Percentiles rank a stretch among this genome's conserved stretches.
These are phyloP conservation scores for Pyricularia sp. DNA, from an alignment of 2,329 filamentous ascomycete genomes.

Conservation along the genomic window DNA sequence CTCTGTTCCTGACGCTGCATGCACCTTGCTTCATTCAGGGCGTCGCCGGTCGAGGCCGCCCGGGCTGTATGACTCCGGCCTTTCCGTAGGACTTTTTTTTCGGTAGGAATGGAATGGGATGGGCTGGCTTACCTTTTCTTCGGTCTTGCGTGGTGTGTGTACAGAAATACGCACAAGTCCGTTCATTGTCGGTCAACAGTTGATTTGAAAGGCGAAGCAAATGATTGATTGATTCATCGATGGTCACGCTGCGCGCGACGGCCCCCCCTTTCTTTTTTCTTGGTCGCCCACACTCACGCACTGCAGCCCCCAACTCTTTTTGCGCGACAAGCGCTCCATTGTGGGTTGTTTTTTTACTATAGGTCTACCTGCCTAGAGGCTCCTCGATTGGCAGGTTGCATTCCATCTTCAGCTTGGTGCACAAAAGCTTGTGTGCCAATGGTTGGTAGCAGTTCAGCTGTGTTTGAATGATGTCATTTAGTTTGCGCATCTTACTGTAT, in stretches of 20 bases:
- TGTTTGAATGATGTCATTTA: neutral
- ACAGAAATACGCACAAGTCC: no score
- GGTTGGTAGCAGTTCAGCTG: neutral
- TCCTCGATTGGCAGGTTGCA: neutral
- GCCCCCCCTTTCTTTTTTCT: neutral
- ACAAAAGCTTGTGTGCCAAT: neutral
- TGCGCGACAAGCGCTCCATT: no score
- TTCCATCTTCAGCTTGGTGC: neutral
- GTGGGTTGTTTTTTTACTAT: no score
- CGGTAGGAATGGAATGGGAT: no score
- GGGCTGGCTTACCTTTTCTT: no score
- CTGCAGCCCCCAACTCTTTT: neutral
- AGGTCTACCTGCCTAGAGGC: no score
- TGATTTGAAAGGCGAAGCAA: no score
- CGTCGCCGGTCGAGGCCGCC: neutral
- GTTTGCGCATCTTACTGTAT: neutral
- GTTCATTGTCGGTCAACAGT: no score
- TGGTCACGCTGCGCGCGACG: neutral
- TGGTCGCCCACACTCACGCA: neutral
- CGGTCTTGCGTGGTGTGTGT: no score
- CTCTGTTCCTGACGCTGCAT: neutral
- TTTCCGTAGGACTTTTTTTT: neutral
- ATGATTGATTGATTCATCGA: neutral
- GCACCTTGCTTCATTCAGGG: neutral
- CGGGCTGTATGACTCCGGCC: neutral